Evolutionary conservation across 2,329 filamentous ascomycete species (phyloP), one percentile per base, ranked within the genome.

Genomic region (Alternaria conjuncta): DNA sequence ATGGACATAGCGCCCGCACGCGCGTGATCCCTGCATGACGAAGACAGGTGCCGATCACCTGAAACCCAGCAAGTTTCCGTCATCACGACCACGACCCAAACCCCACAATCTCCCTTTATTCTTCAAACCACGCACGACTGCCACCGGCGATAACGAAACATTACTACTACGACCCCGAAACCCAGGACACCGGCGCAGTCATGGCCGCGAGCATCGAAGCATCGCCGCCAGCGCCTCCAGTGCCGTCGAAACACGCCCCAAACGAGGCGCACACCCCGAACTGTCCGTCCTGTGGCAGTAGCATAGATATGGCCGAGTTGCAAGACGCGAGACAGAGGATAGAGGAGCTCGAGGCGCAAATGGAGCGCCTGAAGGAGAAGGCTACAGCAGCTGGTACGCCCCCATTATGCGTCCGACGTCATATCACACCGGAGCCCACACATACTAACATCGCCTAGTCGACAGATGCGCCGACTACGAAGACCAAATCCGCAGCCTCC

Each of bases 391-490:
- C 86, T 68, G 85, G 86, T 87, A 80, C 57, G 84, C 78, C 46
- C 56, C 49, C 41, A 23, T 12, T 18, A 15, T 23, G 20, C 23
- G 28, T 18, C 41, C 23, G 15, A 11, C 53, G 53, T 15, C 53
- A 45, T 9, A n/a, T 41, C 41, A 30, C 41, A 45, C 41, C 8
- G 1, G 18, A 32, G 44, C 44, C 26, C 46, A 43, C 23, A 8
- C 11, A 53, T n/a, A 60, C 65, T 67, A 25, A 68, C 55, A 13
- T 21, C 12, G n/a, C 28, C 55, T 61, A 86, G 86, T 84, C 53
- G 83, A 85, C 69, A 88, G 83, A 75, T 84, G 88, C 66, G 90
- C 92, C 74, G 90, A 93, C 82, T 94, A 93, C 84, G 92, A 95
- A 81, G 91, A 93, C 79, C 90, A 94, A 77, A 85, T 94, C 44